These are phyloP conservation scores for Camellia sinensis DNA, from an alignment of 148 eudicot species.

Conservation along the genomic window DNA sequence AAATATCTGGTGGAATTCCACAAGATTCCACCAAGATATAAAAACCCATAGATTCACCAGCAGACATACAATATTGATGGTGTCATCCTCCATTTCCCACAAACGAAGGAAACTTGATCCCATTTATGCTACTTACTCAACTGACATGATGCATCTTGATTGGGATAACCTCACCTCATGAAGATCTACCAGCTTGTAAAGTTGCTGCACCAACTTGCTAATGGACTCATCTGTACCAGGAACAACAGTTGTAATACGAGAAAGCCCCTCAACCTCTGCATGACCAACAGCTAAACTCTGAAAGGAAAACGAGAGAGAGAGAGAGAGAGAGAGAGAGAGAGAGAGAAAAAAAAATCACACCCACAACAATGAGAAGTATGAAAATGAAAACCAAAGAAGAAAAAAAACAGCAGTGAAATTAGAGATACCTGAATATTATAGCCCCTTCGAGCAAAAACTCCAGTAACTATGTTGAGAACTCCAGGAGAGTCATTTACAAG, in stretches of 20 bases:
- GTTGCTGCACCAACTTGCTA: conserved; percentile 80
- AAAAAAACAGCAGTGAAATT: not conserved
- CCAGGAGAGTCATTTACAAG: conserved; percentile 82
- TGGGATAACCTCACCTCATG: conserved; percentile 57
- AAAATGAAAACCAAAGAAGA: conserved; percentile 13
- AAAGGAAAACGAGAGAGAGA: not conserved
- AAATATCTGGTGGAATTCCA: conserved; percentile 10
- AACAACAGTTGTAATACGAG: conserved; percentile 93
- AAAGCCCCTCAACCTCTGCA: conserved; percentile 77
- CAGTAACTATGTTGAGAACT: conserved; percentile 81
- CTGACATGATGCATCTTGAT: not conserved
- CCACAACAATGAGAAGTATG: not conserved
- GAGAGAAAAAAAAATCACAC: not conserved
- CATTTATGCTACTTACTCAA: conserved; percentile 2
- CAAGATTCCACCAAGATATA: not conserved
- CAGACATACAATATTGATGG: not conserved
- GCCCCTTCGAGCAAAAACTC: conserved; percentile 84
- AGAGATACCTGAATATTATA: conserved; percentile 76
- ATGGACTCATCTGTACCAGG: conserved; percentile 90
- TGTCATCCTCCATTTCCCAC: not conserved
- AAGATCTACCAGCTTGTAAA: conserved; percentile 72
- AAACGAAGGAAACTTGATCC: not conserved
- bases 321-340: not conserved
- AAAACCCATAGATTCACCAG: not conserved
- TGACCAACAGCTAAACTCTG: conserved; percentile 96